Evolutionary conservation across 768 basidiomycete species (phyloP).

Genomic region (Tylopilus cervinicoccineus): DNA sequence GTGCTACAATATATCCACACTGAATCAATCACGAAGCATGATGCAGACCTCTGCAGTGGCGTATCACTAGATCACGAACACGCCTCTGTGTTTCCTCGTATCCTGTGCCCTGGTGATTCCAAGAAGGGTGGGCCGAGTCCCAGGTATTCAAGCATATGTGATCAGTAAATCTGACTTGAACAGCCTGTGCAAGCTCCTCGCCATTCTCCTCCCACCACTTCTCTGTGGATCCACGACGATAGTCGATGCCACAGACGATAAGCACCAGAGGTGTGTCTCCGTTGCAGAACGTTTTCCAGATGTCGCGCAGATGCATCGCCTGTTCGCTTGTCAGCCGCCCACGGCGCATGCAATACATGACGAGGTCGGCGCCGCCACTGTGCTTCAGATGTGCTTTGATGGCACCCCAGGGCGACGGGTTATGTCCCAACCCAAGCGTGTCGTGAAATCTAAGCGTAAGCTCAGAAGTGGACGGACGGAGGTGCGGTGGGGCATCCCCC

Average conservation of each 20-base stretch:
- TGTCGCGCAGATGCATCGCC: slow-evolving; percentile 30
- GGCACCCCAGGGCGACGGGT: slow-evolving; percentile 10
- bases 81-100: slow-evolving; percentile 17
- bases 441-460: slow-evolving; percentile 14
- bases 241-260: slow-evolving; percentile 12
- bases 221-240: slow-evolving; percentile 15
- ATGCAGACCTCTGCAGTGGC: slow-evolving; percentile 5
- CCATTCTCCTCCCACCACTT: slow-evolving; percentile 20
- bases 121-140: slow-evolving; percentile 15
- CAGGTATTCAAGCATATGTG: slow-evolving; percentile 17
- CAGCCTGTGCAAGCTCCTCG: slow-evolving; percentile 1
- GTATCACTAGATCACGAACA: slow-evolving; percentile 13
- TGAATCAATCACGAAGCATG: slow-evolving; percentile 3
- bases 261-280: slow-evolving; percentile 15
- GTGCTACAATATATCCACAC: slow-evolving; percentile 1
- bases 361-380: slow-evolving; percentile 20
- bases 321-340: slow-evolving; percentile 32
- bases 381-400: slow-evolving; percentile 14
- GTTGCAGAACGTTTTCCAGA: slow-evolving; percentile 18
- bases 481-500: neutral
- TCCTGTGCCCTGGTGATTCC: slow-evolving; percentile 11
- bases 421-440: slow-evolving; percentile 18
- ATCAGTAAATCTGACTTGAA: slow-evolving; percentile 15
- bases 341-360: slow-evolving; percentile 36
- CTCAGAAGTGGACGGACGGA: neutral